Evolutionary conservation across 1,284 basidiomycete genomes (phyloP).

Genomic region (Leccinum huronense): DNA sequence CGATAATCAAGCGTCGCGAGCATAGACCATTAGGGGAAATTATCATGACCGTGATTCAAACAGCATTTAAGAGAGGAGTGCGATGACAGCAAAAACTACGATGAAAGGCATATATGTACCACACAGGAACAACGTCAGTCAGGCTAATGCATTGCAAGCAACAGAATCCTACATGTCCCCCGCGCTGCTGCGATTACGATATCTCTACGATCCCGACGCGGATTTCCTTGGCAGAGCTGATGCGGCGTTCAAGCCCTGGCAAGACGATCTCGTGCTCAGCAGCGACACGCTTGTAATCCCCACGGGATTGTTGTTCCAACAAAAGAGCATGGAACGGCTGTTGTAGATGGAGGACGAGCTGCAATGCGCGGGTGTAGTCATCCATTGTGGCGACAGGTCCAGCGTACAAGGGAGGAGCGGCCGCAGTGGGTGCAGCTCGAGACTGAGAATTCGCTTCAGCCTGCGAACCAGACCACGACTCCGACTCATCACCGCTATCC

Average conservation of each 20-base stretch:
- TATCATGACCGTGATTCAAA: neutral
- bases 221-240: neutral
- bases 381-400: neutral
- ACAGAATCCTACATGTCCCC: neutral
- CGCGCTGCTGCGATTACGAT: neutral
- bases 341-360: neutral
- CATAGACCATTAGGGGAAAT: neutral
- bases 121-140: too few relatives aligned
- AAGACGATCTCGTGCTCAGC: neutral
- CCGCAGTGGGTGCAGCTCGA: neutral
- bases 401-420: neutral
- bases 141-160: neutral
- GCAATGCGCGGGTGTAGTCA: neutral
- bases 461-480: neutral
- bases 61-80: too few relatives aligned
- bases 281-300: neutral
- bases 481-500: neutral
- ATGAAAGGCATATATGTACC: too few relatives aligned
- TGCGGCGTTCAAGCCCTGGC: neutral
- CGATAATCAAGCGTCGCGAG: neutral
- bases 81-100: too few relatives aligned
- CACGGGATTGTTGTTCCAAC: neutral
- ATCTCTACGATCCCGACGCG: neutral
- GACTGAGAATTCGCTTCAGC: neutral
- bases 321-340: neutral